phyloP scores from a whole-genome alignment of 176 grass and related monocot genomes.

The Neostapfia colusana region DNA sequence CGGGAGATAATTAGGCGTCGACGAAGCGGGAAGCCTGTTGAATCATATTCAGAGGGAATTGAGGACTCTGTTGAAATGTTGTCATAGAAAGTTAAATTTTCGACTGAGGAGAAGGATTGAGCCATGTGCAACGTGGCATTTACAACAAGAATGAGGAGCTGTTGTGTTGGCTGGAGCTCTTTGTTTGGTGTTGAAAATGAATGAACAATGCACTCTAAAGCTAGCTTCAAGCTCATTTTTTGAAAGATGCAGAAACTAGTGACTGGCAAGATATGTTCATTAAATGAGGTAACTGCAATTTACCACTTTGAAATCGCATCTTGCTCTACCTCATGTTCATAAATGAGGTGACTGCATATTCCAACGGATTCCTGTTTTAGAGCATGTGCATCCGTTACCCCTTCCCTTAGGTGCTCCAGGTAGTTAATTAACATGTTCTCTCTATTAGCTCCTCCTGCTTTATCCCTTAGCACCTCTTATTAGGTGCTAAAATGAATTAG shows the following conservation, averaged over 20 bases:
- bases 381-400: too few species aligned
- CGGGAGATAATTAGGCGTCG: conserved; percentile 47
- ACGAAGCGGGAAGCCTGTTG: conserved; percentile 34
- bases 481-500: too few species aligned
- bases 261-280: background rate
- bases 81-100: conserved; percentile 16
- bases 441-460: too few species aligned
- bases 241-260: background rate
- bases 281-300: background rate
- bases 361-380: too few species aligned
- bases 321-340: too few species aligned
- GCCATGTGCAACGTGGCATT: background rate
- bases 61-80: conserved; percentile 14
- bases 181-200: background rate
- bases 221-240: background rate
- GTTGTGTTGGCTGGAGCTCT: conserved; percentile 12
- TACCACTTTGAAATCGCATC: too few species aligned
- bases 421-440: too few species aligned
- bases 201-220: background rate
- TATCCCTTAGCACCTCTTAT: too few species aligned
- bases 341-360: too few species aligned
- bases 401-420: too few species aligned
- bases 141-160: background rate
- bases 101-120: background rate
- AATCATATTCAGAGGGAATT: background rate